Percentiles rank a stretch among this genome's conserved stretches.
Evolutionary conservation across 2,329 filamentous ascomycete genomes (phyloP).

Genomic region (Fusarium sp.): DNA sequence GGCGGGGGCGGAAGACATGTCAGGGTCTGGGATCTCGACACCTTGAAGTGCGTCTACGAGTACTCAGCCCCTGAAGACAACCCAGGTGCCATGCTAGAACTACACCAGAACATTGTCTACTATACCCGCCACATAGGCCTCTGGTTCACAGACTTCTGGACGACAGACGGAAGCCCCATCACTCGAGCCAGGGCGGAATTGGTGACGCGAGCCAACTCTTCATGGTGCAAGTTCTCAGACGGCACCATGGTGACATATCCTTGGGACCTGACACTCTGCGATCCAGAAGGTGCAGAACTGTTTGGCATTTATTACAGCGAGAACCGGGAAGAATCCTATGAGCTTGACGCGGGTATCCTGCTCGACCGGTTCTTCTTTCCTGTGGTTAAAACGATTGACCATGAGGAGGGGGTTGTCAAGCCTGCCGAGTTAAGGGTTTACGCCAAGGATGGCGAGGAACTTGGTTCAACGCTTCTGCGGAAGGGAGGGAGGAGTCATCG

Average conservation of each 20-base stretch:
- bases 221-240: not conserved
- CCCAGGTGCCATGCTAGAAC: not conserved
- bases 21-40: conserved; percentile 7
- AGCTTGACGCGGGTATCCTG: not conserved
- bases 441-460: conserved; percentile 10
- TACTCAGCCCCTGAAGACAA: not conserved
- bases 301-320: not conserved
- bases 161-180: not conserved
- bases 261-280: not conserved
- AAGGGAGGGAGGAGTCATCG: not conserved
- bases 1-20: too few species aligned
- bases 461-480: not conserved
- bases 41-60: not conserved
- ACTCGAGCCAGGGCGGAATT: not conserved
- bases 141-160: not conserved
- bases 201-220: not conserved
- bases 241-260: not conserved
- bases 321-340: not conserved
- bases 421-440: not conserved
- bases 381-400: not conserved
- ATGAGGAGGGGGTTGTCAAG: not conserved
- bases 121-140: not conserved
- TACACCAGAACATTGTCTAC: not conserved
- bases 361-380: conserved; percentile 20
- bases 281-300: not conserved